Conservation (phyloP, 2,329 filamentous ascomycete species). For the Orbilia ellipsospora region DNA sequence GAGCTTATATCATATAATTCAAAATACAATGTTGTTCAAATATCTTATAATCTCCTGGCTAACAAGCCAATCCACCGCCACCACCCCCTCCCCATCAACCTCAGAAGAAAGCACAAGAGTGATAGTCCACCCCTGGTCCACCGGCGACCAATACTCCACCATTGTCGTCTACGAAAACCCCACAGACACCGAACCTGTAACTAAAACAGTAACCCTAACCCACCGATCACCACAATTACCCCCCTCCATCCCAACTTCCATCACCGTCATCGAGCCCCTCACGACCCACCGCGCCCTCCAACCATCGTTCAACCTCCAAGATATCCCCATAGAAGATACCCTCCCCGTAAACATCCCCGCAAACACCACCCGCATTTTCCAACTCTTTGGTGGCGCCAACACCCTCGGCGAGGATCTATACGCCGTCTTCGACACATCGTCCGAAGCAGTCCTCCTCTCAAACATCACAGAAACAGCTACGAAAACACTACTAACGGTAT, state of each 20-base stretch:
- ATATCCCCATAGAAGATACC: too few species aligned
- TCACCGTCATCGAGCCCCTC: background rate
- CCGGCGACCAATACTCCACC: background rate
- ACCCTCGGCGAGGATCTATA: background rate
- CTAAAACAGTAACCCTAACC: conserved; percentile 1
- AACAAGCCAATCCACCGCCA: too few species aligned
- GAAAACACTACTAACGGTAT: background rate
- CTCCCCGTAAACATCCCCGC: too few species aligned
- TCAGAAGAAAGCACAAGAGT: background rate
- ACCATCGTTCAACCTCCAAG: background rate
- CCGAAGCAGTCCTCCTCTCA: background rate
- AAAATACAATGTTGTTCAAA: background rate
- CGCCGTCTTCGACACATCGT: background rate
- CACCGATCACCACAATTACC: background rate
- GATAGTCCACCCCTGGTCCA: conserved; percentile 8
- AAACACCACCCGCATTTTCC: background rate
- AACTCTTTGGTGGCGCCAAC: background rate
- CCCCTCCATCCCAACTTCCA: background rate
- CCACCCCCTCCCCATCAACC: background rate
- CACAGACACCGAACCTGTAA: background rate
- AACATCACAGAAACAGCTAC: background rate
- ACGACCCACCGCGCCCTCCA: background rate
- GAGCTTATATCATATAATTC: too few species aligned
- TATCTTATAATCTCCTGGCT: too few species aligned
- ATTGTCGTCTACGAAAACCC: background rate